phyloP scores from a whole-genome alignment of 306 rosid species.

The Vigna angularis region DNA sequence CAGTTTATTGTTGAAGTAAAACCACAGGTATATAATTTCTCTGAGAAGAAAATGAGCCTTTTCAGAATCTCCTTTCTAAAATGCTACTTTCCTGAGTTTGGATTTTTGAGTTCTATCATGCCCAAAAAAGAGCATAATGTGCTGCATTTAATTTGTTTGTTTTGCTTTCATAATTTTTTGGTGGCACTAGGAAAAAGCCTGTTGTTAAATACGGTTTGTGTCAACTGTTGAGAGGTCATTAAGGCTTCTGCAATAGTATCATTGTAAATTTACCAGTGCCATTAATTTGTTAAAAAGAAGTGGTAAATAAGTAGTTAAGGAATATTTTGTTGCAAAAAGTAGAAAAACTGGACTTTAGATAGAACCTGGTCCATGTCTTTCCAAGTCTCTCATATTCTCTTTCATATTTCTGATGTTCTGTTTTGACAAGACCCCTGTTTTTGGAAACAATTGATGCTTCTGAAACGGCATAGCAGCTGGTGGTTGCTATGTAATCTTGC shows the following conservation, averaged over 20 bases:
- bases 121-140: not conserved
- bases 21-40: conserved; percentile 70
- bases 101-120: conserved; percentile 6
- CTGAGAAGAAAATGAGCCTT: conserved; percentile 28
- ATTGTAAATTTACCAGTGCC: conserved; percentile 3
- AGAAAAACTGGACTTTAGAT: not conserved
- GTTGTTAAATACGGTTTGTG: not conserved
- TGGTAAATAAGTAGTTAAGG: not conserved
- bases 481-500: not conserved
- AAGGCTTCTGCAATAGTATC: conserved; percentile 6
- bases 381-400: conserved; percentile 27
- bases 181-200: not conserved
- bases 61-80: not conserved
- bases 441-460: not conserved
- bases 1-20: conserved; percentile 81
- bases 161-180: conserved; percentile 12
- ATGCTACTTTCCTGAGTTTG: conserved; percentile 4
- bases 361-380: conserved; percentile 19
- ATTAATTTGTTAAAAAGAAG: not conserved
- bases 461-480: not conserved
- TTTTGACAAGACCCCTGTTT: conserved; percentile 16
- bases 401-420: conserved; percentile 24
- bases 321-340: too few relatives aligned
- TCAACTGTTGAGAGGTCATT: conserved; percentile 23
- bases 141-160: conserved; percentile 19